Evolutionary conservation across 257 asterid species (phyloP), one percentile per base, ranked within the genome.

Genomic region (Petunia secreta): DNA sequence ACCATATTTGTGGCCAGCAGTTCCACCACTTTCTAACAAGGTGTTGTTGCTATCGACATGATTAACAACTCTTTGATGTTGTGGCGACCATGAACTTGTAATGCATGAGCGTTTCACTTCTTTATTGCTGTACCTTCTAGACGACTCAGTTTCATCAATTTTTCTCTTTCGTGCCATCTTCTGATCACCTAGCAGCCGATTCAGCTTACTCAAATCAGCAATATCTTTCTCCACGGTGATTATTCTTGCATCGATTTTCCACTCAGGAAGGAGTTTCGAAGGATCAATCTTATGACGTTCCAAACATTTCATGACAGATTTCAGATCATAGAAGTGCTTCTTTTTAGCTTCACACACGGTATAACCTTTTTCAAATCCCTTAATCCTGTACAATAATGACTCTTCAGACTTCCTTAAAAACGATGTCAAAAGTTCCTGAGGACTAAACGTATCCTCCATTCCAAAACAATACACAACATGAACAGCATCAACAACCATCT

Each of bases 401-500:
- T 89, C 94, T 80, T 86, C 25, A 14, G 88, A 82, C 64, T 88
- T 87, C 71, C 83, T 85, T 58, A 91, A 87, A 84, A 84, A 88
- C 50, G 97, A 81, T 59, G 81, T 44, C 85, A 94, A 84, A 74
- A 90, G 82, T 80, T 86, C 44, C 52, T 84, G 92, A 78, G 91
- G 89, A 53, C 83, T 66, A 75, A 87, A 89, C 82, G 75, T 89
- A 63, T 89, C 96, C 82, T 90, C 87, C 58, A 94, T 83, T 58
- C 89, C 97, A 77, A 90, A 91, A 84, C 90, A 84, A 81, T 83
- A 89, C 8, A 67, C 85, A 65, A 91, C 60, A 83, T 93, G 90
- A 86, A 90, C 92, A 43, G 96, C 97, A 38, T 90, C 91, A 77
- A 91, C 88, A 80, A 82, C 93, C 95, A 84, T 89, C 14, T 80